Evolutionary conservation across 2,329 filamentous ascomycete species (phyloP), one percentile per base, ranked within the genome.

Genomic region (Paracoccidioides lutzii): DNA sequence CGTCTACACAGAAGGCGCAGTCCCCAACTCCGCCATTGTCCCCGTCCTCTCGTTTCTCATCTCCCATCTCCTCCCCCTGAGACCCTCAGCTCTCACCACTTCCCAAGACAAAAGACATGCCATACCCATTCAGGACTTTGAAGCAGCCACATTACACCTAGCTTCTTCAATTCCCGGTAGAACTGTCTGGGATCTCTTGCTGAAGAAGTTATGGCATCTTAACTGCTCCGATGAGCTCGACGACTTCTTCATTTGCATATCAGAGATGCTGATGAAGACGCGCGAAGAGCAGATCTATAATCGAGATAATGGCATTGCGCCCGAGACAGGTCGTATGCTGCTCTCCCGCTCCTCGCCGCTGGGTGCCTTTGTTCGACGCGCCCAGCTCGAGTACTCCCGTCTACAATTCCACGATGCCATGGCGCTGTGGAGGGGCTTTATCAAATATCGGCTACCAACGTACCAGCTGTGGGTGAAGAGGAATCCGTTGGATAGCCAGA

Each of bases 181-280:
- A 50, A 85, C 81, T n/a, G 73, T 96, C n/a, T 93, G 90, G 82
- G 90, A 97, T 66, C 75, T 86, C 2, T 88, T 96, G 56, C 78
- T 97, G 10, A 80, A 81, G 55, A 85, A 83, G 59, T 74, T 97
- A 30, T 97, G 93, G 91, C 78, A 79, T 14, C 81, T 97, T 61
- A 83, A 90, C 65, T 91, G 86, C 22, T 79, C 94, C 9, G 82
- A 97, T 71, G 81, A 83, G 0, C 73, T 97, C n/a, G 82, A 90
- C 64, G 75, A 76, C 1, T 91, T 95, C 68, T 88, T 95, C 65
- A 78, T 79, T 35, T 73, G 74, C 28, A 76, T 86, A 14, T 71
- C 75, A 4, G 69, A 71, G 30, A 71, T 88, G 37, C 70, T 93
- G 51, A 76, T 76, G 55, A 84, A 81, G 65, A 78, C 80, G 14